Conservation (phyloP, 176 grass and related monocot genomes). For the Phoenix roebelenii region DNA sequence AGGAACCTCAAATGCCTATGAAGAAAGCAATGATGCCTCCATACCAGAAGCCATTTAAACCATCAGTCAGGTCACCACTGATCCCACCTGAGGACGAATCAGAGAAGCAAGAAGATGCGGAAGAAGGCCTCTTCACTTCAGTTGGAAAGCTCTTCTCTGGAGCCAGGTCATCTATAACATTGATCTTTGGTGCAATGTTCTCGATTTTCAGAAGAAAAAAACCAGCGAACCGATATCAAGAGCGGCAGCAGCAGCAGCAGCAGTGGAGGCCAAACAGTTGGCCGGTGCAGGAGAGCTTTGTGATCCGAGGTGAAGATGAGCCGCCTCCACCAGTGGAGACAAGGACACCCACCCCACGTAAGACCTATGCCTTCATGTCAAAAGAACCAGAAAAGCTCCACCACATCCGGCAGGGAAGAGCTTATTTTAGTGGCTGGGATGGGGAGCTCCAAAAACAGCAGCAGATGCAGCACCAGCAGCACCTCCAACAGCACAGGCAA, state of each 20-base stretch:
- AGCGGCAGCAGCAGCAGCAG: background rate
- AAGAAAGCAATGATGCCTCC: slow-evolving; percentile 2
- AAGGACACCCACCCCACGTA: background rate
- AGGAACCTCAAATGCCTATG: background rate
- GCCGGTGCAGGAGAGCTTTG: slow-evolving; percentile 3
- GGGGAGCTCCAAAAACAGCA: background rate
- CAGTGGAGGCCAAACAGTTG: background rate
- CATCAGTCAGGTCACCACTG: slow-evolving; percentile 5
- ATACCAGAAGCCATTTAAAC: slow-evolving; percentile 4
- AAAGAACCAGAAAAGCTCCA: slow-evolving; percentile 7
- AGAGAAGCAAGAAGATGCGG: background rate
- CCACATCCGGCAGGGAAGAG: background rate
- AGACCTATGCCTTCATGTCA: slow-evolving; percentile 16
- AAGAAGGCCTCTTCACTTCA: slow-evolving; percentile 15
- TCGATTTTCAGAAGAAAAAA: background rate
- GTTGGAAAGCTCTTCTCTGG: background rate
- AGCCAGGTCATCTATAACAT: background rate
- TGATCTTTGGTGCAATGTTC: background rate
- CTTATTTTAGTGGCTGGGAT: slow-evolving; percentile 10
- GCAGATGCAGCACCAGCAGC: background rate
- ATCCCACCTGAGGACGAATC: background rate
- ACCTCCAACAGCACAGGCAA: slow-evolving; percentile 1
- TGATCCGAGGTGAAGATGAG: slow-evolving; percentile 5
- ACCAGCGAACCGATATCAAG: background rate
- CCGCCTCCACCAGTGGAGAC: background rate